Conservation (phyloP, 129 eudicot genomes). For the Helichrysum umbraculigerum region DNA sequence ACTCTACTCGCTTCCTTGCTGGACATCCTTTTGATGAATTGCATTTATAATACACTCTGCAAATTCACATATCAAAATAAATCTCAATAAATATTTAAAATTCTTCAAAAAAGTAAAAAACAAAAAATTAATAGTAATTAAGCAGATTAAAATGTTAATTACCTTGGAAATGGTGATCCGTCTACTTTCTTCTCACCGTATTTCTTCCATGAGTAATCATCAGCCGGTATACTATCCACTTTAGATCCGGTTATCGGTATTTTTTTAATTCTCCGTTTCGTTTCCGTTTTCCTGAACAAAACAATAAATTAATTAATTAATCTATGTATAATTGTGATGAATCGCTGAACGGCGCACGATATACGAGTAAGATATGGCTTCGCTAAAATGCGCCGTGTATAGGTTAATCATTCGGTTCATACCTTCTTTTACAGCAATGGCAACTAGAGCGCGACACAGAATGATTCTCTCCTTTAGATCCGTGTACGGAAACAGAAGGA, state of each 20-base stretch:
- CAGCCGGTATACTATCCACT: conserved; percentile 71
- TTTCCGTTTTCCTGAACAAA: conserved; percentile 48
- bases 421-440: conserved; percentile 70
- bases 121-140: not conserved
- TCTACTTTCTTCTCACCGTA: conserved; percentile 78
- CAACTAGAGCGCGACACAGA: conserved; percentile 30
- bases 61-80: not conserved
- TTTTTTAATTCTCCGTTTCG: conserved; percentile 34
- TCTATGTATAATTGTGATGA: not conserved
- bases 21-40: conserved; percentile 76
- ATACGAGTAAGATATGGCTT: not conserved
- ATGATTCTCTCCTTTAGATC: conserved; percentile 26
- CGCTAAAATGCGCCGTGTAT: conserved; percentile 14
- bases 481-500: conserved; percentile 19
- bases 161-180: conserved; percentile 76
- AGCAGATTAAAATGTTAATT: not conserved
- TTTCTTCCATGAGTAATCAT: conserved; percentile 84
- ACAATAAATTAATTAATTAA: not conserved
- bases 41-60: conserved; percentile 82
- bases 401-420: not conserved
- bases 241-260: conserved; percentile 67
- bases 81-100: not conserved
- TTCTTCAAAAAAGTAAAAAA: no score
- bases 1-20: conserved; percentile 78
- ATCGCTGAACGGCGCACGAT: conserved; percentile 6